Evolutionary conservation across 2,329 filamentous ascomycete genomes (phyloP).

Genomic region (Polychaeton citri): DNA sequence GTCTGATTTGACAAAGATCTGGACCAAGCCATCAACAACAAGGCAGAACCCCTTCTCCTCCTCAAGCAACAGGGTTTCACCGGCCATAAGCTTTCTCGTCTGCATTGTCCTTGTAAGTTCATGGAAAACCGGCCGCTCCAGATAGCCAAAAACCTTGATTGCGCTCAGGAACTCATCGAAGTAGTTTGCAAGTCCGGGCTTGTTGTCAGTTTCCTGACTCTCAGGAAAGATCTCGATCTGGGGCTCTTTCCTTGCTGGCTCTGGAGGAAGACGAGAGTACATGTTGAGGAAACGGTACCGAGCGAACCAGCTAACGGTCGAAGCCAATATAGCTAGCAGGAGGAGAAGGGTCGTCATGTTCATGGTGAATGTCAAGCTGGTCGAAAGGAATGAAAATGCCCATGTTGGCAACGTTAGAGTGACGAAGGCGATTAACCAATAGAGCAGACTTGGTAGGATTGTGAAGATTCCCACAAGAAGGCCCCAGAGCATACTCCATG

Average conservation of each 20-base stretch:
- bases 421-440: constrained; percentile 71
- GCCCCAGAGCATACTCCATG: constrained; percentile 15
- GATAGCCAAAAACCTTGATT: constrained; percentile 96
- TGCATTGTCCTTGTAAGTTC: constrained; percentile 97
- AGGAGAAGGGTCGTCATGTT: constrained; percentile 92
- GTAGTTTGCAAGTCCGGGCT: constrained; percentile 88
- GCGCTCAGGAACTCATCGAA: constrained; percentile 95
- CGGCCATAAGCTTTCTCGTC: constrained; percentile 87
- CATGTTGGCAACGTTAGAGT: constrained; percentile 84
- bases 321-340: constrained; percentile 62
- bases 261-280: constrained; percentile 85
- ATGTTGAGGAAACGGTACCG: constrained; percentile 93
- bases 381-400: constrained; percentile 80
- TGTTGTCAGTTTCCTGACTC: constrained; percentile 75
- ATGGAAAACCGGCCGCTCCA: constrained; percentile 93
- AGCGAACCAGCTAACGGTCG: constrained; percentile 85
- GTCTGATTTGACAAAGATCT: constrained; percentile 94
- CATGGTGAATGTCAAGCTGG: constrained; percentile 93
- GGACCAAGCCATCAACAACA: constrained; percentile 88
- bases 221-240: constrained; percentile 93
- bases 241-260: constrained; percentile 90
- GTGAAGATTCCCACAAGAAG: constrained; percentile 21
- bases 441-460: constrained; percentile 46
- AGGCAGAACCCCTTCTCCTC: constrained; percentile 97
- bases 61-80: constrained; percentile 86